Percentiles rank a stretch among this genome's conserved stretches.
Evolutionary conservation across 306 rosid species (phyloP).

Genomic region (Calophaca sinica): DNA sequence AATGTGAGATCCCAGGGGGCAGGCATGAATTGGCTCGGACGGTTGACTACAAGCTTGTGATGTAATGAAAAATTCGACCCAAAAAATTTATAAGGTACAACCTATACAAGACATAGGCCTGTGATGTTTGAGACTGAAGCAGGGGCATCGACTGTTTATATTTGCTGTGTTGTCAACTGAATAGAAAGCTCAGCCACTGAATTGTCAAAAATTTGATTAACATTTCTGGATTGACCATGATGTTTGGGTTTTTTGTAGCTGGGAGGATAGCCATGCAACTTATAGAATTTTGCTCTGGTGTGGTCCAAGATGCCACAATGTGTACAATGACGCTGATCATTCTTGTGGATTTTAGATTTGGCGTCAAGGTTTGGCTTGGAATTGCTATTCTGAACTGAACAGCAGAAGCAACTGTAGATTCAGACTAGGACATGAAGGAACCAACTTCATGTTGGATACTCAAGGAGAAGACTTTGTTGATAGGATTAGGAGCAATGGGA

Average conservation of each 20-base stretch:
- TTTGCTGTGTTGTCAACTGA: background rate
- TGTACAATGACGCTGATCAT: background rate
- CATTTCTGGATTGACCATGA: background rate
- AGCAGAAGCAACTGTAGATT: background rate
- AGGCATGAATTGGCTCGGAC: background rate
- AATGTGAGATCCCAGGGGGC: background rate
- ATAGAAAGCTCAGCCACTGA: background rate
- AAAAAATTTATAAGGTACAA: too few relatives aligned
- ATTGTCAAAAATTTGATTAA: background rate
- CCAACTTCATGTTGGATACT: background rate
- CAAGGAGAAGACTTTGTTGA: background rate
- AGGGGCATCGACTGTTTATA: too few relatives aligned
- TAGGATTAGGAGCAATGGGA: background rate
- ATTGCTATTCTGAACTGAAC: background rate
- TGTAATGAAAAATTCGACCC: too few relatives aligned
- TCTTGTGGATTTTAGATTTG: background rate
- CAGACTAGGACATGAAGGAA: conserved; percentile 13
- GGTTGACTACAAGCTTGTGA: too few relatives aligned
- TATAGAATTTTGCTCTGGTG: background rate
- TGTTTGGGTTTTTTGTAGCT: background rate
- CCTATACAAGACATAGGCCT: too few relatives aligned
- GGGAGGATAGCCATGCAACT: background rate
- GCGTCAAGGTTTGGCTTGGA: background rate
- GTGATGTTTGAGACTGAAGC: too few relatives aligned
- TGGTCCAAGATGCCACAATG: background rate